Base-by-base conservation (phyloP, 345 rosid genomes). In the Sapria himalayana region DNA sequence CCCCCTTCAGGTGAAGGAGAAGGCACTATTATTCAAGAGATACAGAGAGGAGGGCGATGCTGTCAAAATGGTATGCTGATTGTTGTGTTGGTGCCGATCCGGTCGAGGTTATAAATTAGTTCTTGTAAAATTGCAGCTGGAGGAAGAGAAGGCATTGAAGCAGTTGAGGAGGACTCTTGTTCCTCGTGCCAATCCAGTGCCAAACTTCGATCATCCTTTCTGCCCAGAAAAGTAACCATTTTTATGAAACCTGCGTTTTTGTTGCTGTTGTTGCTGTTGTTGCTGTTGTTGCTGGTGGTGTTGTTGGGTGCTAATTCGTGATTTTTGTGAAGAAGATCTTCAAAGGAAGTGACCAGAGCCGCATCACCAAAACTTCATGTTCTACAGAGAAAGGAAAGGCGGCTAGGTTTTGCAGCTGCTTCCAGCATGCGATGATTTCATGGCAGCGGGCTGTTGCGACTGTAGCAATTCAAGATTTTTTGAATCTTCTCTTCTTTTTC, bases 31-130 rank as follows among this genome's bases (percentile, higher is more conserved):
- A 47, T 84, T 79, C 46, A 91, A 91, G 62, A 71, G 99, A 70
- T 75, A 74, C 56, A 67, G 99, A 58, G 95, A 91, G 52, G 99
- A 91, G 58, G 84, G 67, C 40, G 95, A 91, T 55, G 66, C 85
- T 39, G 85, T 73, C 9, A 71, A 52, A 44, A 80, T 77, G 93
- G 99, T 82, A 75, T 31, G 49, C 0, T 1, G 2, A 12, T 14
- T 15, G n/a, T n/a, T n/a, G n/a, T n/a, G n/a, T n/a, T n/a, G n/a
- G n/a, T n/a, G n/a, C n/a, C n/a, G n/a, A n/a, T n/a, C n/a, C n/a
- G n/a, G n/a, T n/a, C n/a, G n/a, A n/a, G n/a, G n/a, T n/a, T n/a
- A n/a, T n/a, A n/a, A n/a, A n/a, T n/a, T n/a, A n/a, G n/a, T n/a
- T n/a, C n/a, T n/a, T n/a, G n/a, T n/a, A 3, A 27, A 43, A 14